Evolutionary conservation across 495 filamentous ascomycete genomes (phyloP), one percentile per base, ranked within the genome.

Genomic region (Hapsidospora chrysogenum): DNA sequence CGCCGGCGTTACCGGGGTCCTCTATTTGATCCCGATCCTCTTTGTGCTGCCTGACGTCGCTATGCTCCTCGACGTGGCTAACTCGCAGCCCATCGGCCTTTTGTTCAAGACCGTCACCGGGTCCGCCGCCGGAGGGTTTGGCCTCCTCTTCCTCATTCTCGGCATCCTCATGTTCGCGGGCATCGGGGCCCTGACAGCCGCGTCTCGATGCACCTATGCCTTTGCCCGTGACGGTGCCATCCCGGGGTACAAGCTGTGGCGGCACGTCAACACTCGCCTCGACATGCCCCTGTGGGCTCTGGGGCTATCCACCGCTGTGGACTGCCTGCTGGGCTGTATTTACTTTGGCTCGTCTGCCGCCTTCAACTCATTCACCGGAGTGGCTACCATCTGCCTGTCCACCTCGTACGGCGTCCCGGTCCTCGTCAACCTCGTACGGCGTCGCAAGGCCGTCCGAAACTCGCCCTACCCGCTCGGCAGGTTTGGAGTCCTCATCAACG

Each of bases 141-240:
- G 68, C 3, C 60, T 87, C 2, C 64, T 82, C 8, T 76, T 81
- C 48, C 57, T 85, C 4, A 69, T 85, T 38, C 63, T 85, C 17
- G 71, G 78, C 4, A 76, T 85, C 33, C 55, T 66, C 27, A 61
- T 74, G 42, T 74, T 74, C 41, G 69, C 68, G 9, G 70, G 70
- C 34, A 57, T 71, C 29, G 71, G 70, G 25, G 61, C 67, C 17
- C 53, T 72, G n/a, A 71, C 67, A 0, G 71, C 71, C 11, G 64
- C 72, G 11, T 64, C 60, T 26, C 61, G 71, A 17, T 73, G 69
- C 52, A 72, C 70, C 13, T 76, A 68, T 43, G 69, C 71, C 16
- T 76, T 76, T 45, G 71, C 71, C 0, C 60, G 70, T 31, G 71
- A 76, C 46, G 65, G 66, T 11, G 78, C 78, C 9, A 82, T 82